Evolutionary conservation across 495 filamentous ascomycete genomes (phyloP).

Genomic region (Penicillium parvum): DNA sequence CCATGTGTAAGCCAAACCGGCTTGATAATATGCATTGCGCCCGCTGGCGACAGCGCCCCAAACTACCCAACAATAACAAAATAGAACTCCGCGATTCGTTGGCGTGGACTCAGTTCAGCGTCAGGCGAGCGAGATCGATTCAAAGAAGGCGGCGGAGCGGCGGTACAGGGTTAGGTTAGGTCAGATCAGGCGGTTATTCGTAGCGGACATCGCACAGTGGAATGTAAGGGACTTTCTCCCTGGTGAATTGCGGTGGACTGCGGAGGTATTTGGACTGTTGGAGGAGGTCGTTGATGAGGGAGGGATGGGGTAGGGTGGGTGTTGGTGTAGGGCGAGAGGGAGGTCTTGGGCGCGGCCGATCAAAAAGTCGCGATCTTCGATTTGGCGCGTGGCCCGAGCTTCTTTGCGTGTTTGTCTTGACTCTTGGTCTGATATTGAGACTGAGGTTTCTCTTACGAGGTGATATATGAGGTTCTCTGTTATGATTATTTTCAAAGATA

Average conservation of each 20-base stretch:
- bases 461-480: too few relatives aligned
- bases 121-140: neutral
- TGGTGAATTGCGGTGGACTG: neutral
- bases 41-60: conserved; percentile 6
- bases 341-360: conserved; percentile 28
- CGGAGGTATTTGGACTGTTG: neutral
- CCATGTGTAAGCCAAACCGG: conserved; percentile 90
- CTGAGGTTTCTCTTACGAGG: too few relatives aligned
- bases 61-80: neutral
- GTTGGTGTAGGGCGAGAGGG: conserved; percentile 16
- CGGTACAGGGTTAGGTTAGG: conserved; percentile 2
- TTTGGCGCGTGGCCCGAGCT: conserved; percentile 40
- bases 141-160: neutral
- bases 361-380: conserved; percentile 43
- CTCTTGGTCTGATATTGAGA: too few relatives aligned
- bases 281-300: neutral
- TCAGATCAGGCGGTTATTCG: conserved; percentile 12
- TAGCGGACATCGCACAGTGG: conserved; percentile 31
- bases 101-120: neutral
- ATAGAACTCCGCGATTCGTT: too few relatives aligned
- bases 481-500: too few relatives aligned
- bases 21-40: conserved; percentile 83
- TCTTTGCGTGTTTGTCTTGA: conserved; percentile 20
- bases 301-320: conserved; percentile 8
- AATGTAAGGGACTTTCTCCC: too few relatives aligned